phyloP scores from a whole-genome alignment of 106 monocot species.

The Apostasia ramifera region DNA sequence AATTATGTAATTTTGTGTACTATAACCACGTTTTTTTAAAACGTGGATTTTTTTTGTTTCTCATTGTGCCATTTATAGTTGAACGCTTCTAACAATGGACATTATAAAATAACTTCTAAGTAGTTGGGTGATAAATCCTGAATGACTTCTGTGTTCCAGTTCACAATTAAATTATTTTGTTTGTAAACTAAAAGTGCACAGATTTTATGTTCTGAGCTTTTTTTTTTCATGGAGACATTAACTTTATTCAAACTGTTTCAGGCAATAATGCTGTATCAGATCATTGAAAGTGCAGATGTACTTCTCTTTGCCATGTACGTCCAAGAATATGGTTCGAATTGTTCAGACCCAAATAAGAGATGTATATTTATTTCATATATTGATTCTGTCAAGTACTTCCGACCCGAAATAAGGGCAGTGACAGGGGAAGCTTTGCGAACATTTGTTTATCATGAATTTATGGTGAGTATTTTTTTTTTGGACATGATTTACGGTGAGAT shows the following conservation, averaged over 20 bases:
- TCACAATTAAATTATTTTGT: too few species aligned
- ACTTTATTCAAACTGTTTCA: slow-evolving; percentile 12
- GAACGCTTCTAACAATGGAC: too few species aligned
- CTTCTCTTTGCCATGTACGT: slow-evolving; percentile 75
- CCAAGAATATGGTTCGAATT: slow-evolving; percentile 71
- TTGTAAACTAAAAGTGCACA: too few species aligned
- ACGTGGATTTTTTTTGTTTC: too few species aligned
- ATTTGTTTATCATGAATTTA: slow-evolving; percentile 77
- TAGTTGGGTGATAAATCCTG: too few species aligned
- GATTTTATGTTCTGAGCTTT: too few species aligned
- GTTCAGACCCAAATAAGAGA: slow-evolving; percentile 52
- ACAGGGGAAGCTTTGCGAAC: slow-evolving; percentile 74
- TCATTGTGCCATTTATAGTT: too few species aligned
- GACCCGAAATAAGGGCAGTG: slow-evolving; percentile 47
- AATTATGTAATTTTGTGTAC: too few species aligned
- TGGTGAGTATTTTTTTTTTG: slow-evolving; percentile 22
- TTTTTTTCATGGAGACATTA: not conserved
- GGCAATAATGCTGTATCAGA: slow-evolving; percentile 73
- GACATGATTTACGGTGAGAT: slow-evolving; percentile 1
- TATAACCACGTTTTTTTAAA: too few species aligned
- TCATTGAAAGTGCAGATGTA: slow-evolving; percentile 70
- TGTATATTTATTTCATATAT: slow-evolving; percentile 58
- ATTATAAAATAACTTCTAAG: too few species aligned
- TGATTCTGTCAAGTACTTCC: slow-evolving; percentile 79
- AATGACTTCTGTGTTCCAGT: too few species aligned